Percentiles rank a stretch among this genome's conserved stretches.
phyloP scores from a whole-genome alignment of 106 monocot species.

The Alisma plantagoaquatica region DNA sequence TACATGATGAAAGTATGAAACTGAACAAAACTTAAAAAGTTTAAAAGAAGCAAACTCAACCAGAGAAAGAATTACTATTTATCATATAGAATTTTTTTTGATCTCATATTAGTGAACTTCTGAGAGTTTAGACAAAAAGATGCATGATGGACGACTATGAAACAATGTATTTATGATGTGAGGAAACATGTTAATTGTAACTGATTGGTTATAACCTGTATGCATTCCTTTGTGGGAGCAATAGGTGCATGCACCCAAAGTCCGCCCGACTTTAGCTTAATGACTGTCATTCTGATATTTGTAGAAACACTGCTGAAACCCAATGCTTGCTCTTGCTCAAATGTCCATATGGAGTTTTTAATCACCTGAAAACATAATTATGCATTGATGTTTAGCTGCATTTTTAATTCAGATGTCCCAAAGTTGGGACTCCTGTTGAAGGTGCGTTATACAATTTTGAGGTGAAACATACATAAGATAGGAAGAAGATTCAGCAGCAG shows the following conservation, averaged over 20 bases:
- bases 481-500: no score
- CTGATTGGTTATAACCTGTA: slow-evolving; percentile 38
- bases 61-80: not conserved
- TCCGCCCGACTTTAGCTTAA: slow-evolving; percentile 94
- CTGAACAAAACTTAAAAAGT: no score
- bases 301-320: slow-evolving; percentile 98
- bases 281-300: slow-evolving; percentile 93
- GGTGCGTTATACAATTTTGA: no score
- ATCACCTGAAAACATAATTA: slow-evolving; percentile 38
- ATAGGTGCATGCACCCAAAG: slow-evolving; percentile 96
- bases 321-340: slow-evolving; percentile 98
- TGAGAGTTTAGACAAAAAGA: no score
- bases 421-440: no score
- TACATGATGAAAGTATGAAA: no score
- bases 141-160: no score
- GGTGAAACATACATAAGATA: no score
- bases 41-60: no score
- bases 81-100: not conserved
- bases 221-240: slow-evolving; percentile 96
- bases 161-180: not conserved
- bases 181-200: not conserved
- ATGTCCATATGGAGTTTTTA: slow-evolving; percentile 85
- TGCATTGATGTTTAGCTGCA: no score
- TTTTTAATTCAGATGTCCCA: no score
- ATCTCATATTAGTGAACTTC: not conserved